Evolutionary conservation across 129 eudicot genomes (phyloP).

Genomic region (Saussurea involucrata): DNA sequence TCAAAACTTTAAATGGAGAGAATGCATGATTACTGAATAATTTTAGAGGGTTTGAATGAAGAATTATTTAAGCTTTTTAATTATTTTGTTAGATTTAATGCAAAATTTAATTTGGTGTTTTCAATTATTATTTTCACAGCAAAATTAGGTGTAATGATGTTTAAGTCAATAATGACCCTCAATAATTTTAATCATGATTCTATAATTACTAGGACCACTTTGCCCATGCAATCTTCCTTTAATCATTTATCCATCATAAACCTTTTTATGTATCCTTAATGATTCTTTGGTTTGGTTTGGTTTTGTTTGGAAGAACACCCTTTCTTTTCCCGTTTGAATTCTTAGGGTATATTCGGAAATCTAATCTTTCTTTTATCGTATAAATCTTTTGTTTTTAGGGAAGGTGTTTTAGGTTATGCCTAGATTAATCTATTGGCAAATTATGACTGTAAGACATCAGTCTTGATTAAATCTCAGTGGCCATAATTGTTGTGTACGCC

Average conservation of each 20-base stretch:
- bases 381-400: not conserved
- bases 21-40: not conserved
- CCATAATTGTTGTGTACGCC: too few species aligned
- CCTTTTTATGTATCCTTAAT: not conserved
- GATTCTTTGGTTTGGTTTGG: not conserved
- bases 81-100: constrained; percentile 25
- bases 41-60: not conserved
- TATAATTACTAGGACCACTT: constrained; percentile 18
- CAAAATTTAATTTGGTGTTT: constrained; percentile 5
- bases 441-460: too few species aligned
- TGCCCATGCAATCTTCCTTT: constrained; percentile 1
- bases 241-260: constrained; percentile 14
- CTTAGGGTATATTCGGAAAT: not conserved
- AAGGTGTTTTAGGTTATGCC: too few species aligned
- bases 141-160: constrained; percentile 20
- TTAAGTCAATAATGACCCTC: constrained; percentile 19
- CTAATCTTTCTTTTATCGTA: not conserved
- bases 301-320: not conserved
- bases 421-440: too few species aligned
- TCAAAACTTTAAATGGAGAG: not conserved
- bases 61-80: constrained; percentile 11
- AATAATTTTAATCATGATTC: constrained; percentile 10
- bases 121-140: constrained; percentile 20
- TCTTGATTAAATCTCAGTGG: too few species aligned
- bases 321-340: not conserved